phyloP scores from a whole-genome alignment of 2,329 filamentous ascomycete genomes.

The Hymenoscyphus occultus region DNA sequence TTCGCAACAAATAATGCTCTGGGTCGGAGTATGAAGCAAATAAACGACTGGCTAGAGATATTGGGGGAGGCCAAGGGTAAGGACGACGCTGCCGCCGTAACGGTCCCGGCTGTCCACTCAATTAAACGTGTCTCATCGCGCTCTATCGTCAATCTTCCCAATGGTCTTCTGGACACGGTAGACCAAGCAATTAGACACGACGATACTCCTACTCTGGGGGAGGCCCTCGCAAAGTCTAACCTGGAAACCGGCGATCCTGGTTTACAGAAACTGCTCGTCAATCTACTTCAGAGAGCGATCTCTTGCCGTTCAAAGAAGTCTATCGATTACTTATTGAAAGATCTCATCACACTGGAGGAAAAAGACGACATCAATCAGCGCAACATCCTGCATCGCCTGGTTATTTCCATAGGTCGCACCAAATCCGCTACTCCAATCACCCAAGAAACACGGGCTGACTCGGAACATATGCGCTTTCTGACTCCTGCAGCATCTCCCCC shows the following conservation, averaged over 20 bases:
- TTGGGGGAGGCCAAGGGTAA: constrained; percentile 73
- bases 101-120: constrained; percentile 56
- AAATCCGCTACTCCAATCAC: constrained; percentile 42
- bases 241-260: constrained; percentile 50
- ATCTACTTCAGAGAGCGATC: constrained; percentile 75
- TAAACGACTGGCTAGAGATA: constrained; percentile 89
- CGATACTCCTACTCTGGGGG: constrained; percentile 54
- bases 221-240: constrained; percentile 57
- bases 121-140: constrained; percentile 74
- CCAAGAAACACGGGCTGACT: constrained; percentile 43
- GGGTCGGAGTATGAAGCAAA: constrained; percentile 57
- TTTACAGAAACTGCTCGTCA: constrained; percentile 69
- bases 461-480: constrained; percentile 60
- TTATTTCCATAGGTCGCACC: constrained; percentile 85
- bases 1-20: constrained; percentile 75
- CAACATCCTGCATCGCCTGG: constrained; percentile 87
- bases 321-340: constrained; percentile 67
- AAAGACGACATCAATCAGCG: constrained; percentile 90
- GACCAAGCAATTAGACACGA: constrained; percentile 71
- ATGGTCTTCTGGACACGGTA: constrained; percentile 64
- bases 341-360: constrained; percentile 73
- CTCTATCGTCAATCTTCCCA: constrained; percentile 69
- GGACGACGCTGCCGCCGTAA: constrained; percentile 71
- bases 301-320: constrained; percentile 65
- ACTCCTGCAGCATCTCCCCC: constrained; percentile 72